Evolutionary conservation across 192 early-diverging fungal species (phyloP), one percentile per base, ranked within the genome.

Genomic region (Helicostylum pulchrum): DNA sequence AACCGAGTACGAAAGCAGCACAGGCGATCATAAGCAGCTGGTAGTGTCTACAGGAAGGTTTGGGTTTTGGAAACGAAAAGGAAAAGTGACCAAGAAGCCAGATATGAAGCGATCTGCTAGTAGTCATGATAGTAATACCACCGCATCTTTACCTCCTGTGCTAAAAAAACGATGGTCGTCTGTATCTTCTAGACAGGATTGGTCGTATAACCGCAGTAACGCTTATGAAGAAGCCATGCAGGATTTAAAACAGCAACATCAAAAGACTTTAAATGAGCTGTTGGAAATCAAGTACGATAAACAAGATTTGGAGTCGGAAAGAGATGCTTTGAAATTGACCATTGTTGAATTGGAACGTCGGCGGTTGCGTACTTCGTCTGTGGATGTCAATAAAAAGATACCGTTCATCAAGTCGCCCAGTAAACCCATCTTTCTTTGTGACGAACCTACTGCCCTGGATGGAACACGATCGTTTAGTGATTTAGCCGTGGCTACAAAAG

Each of bases 1-100:
- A 66, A 70, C 70, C 9, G 73, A 90, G 46, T 84, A 67, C 23
- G 81, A 90, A 56, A 92, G 95, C 65, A 85, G 52, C 62, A 70
- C 14, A 68, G 36, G 6, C 1, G 36, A 26, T 26, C 36, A 39
- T 6, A 6, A 39, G 36, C 36, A 39, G 36, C 4, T 9, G 36
- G 26, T 78, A 2, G 78, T 76, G 5, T 77, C 79, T 2, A 77
- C 77, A 31, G 75, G 72, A n/a, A 72, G 81, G 6, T 83, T 83
- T 60, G 74, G 74, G 6, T 51, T 10, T 26, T 47, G 23, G 34
- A 49, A 26, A 31, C 49, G 15, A n/a, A 21, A 26, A n/a, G n/a
- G n/a, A n/a, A n/a, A n/a, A n/a, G n/a, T n/a, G 52, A 43, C 21
- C 39, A 64, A 49, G 30, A 51, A 52, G 10, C 43, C 57, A 43